Evolutionary conservation across 2,329 filamentous ascomycete species (phyloP).

Genomic region (Fusarium poae): DNA sequence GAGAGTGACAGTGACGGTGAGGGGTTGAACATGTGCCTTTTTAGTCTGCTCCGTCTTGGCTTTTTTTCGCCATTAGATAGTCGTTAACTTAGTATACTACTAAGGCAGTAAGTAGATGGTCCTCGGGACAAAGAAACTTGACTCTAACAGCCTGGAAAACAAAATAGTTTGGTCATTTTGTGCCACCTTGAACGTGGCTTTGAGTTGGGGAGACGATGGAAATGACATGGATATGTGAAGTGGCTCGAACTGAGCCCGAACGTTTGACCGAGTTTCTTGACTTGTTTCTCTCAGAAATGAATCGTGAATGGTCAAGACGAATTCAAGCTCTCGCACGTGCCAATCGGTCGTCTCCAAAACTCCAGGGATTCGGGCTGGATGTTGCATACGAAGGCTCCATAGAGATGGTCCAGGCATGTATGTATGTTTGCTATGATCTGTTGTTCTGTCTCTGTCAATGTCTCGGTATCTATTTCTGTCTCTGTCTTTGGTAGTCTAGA

Average conservation of each 20-base stretch:
- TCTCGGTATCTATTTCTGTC: neutral
- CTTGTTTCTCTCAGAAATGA: slow-evolving; percentile 22
- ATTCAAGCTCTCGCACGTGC: slow-evolving; percentile 47
- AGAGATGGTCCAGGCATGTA: neutral
- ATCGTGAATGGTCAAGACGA: slow-evolving; percentile 14
- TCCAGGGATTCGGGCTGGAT: slow-evolving; percentile 24
- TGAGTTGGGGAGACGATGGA: slow-evolving; percentile 9
- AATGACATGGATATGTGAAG: slow-evolving; percentile 26
- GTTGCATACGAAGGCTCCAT: slow-evolving; percentile 22
- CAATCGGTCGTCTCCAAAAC: slow-evolving; percentile 34
- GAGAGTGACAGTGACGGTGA: slow-evolving; percentile 2
- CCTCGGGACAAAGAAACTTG: neutral
- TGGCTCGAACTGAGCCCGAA: slow-evolving; percentile 16
- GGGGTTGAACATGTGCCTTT: slow-evolving; percentile 30
- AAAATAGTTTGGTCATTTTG: neutral
- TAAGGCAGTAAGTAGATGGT: neutral
- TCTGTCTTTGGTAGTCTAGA: slow-evolving; percentile 1
- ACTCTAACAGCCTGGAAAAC: neutral
- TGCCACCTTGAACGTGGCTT: neutral
- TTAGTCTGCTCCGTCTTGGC: slow-evolving; percentile 15
- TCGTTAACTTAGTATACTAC: neutral
- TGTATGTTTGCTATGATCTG: slow-evolving; percentile 1
- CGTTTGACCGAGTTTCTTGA: slow-evolving; percentile 32
- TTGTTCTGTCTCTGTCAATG: slow-evolving; percentile 6
- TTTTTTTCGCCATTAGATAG: slow-evolving; percentile 16